These are phyloP conservation scores for Suillus cothurnatus DNA, from an alignment of 768 basidiomycete genomes.

Conservation along the genomic window DNA sequence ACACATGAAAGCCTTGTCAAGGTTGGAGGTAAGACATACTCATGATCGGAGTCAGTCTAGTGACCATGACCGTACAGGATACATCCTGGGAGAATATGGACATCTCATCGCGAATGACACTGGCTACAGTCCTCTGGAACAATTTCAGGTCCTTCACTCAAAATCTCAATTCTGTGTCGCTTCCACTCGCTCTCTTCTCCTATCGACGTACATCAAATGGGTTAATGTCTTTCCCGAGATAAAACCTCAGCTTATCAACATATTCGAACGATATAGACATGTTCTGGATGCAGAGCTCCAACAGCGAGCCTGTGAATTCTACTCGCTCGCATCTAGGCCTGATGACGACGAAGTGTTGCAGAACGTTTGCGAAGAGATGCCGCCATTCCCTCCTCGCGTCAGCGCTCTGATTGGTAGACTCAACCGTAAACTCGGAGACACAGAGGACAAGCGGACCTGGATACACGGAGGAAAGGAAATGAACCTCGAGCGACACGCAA, in stretches of 20 bases:
- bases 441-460: conserved; percentile 97
- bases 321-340: conserved; percentile 77
- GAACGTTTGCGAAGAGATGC: conserved; percentile 98
- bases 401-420: conserved; percentile 86
- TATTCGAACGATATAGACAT: conserved; percentile 97
- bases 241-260: conserved; percentile 88
- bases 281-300: conserved; percentile 97
- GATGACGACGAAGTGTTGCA: conserved; percentile 94
- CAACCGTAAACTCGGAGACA: conserved; percentile 87
- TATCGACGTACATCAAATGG: conserved; percentile 99
- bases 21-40: conserved; percentile 72
- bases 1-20: conserved; percentile 95
- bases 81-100: conserved; percentile 97
- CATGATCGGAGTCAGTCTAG: background rate
- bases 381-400: conserved; percentile 94
- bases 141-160: conserved; percentile 89
- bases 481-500: conserved; percentile 74
- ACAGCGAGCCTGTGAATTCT: conserved; percentile 98
- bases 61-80: conserved; percentile 55
- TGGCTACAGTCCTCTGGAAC: conserved; percentile 92
- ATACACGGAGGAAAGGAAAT: conserved; percentile 93
- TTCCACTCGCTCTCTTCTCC: conserved; percentile 85
- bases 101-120: conserved; percentile 95
- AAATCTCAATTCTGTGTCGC: conserved; percentile 96
- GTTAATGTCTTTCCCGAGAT: conserved; percentile 99